phyloP scores from a whole-genome alignment of 768 basidiomycete species.

The Kwoniella sp. region DNA sequence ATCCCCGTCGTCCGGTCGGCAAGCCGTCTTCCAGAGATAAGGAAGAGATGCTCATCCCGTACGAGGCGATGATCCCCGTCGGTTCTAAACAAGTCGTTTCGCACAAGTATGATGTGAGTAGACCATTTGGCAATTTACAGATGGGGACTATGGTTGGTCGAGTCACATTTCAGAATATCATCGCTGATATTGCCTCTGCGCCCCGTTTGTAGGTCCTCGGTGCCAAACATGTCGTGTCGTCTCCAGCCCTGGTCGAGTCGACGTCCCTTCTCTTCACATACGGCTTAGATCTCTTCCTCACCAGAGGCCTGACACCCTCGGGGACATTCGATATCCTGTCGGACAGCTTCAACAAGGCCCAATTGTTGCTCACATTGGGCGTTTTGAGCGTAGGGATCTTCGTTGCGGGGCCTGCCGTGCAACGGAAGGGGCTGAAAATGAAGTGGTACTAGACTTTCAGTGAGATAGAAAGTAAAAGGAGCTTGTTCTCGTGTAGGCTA shows the following conservation, averaged over 20 bases:
- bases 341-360: conserved; percentile 89
- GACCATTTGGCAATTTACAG: background rate
- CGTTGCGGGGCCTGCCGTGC: conserved; percentile 79
- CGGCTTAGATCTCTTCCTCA: conserved; percentile 87
- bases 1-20: conserved; percentile 78
- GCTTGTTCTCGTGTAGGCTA: no score
- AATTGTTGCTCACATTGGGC: conserved; percentile 78
- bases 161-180: background rate
- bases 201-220: conserved; percentile 64
- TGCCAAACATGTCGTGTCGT: conserved; percentile 69
- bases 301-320: conserved; percentile 75
- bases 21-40: conserved; percentile 75
- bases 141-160: background rate
- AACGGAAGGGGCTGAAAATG: conserved; percentile 44
- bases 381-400: conserved; percentile 74
- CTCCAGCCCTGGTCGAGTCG: conserved; percentile 85
- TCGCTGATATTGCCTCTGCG: background rate
- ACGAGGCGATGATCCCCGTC: conserved; percentile 75
- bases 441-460: conserved; percentile 50
- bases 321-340: conserved; percentile 89
- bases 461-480: no score
- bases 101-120: conserved; percentile 63
- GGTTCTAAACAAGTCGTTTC: conserved; percentile 67
- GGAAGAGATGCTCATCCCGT: conserved; percentile 83
- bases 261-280: conserved; percentile 84